Base-by-base conservation (phyloP, 2,329 filamentous ascomycete genomes). In the Phialophora chinensis region DNA sequence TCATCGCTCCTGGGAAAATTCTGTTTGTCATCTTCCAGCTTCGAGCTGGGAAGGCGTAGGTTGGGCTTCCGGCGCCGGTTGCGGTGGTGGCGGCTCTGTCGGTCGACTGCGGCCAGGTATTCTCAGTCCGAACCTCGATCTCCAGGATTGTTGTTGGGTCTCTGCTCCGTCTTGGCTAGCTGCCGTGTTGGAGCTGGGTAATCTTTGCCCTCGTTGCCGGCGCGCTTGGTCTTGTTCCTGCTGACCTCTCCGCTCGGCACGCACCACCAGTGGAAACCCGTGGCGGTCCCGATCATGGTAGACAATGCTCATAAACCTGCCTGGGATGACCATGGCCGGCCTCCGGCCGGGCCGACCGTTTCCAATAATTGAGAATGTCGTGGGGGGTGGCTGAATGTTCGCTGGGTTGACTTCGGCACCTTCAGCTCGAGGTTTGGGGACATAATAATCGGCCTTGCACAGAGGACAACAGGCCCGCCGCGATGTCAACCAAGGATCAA, bases 381-480 rank as follows among this genome's bases (percentile, higher is more conserved):
- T 69, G 27, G 68, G 67, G 63, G 68, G 63, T 42, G 63, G 35
- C 63, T 62, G 50, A 42, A 61, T 8, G 29, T 38, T 61, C n/a
- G 59, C 17, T 14, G 59, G 47, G 27, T 61, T 38, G 29, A 57
- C 23, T 49, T 68, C 42, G 49, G 74, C 58, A 60, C 80, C 83
- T 68, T 88, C 87, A 2, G 91, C 84, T 17, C 92, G 90, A 59
- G 93, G 92, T 80, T 98, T 98, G 0, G 95, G 94, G 2, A 92
- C 90, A 78, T 96, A 98, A 78, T 98, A 99, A 76, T 99, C 95
- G 49, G 94, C 92, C 81, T 99, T 99, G 84, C 95, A 99, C 6
- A 99, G 88, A 5, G 95, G 95, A 77, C 95, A 99, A 82, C 94
- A 98, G 29, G 95, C 95, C 71, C 94, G 90, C 69, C 95, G 88